Conservation (phyloP, 345 rosid species). For the Bruguiera parviflora region DNA sequence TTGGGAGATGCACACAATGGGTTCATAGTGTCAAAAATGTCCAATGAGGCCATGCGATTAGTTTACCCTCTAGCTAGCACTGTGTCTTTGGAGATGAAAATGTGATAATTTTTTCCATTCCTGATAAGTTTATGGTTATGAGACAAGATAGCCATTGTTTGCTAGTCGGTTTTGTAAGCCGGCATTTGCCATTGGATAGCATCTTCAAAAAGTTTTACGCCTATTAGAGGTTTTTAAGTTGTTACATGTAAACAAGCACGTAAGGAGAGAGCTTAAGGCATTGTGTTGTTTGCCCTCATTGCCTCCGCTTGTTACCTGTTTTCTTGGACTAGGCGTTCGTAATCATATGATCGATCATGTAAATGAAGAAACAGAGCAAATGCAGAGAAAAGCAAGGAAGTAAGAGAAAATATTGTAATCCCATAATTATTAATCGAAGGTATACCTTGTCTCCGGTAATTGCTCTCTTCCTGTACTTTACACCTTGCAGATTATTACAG, state of each 20-base stretch:
- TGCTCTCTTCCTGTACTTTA: background rate
- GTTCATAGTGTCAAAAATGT: too few species aligned
- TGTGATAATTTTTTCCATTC: too few species aligned
- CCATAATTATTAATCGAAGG: conserved; percentile 72
- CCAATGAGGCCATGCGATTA: background rate
- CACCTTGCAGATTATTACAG: background rate
- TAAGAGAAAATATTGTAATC: conserved; percentile 55
- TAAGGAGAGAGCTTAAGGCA: too few species aligned
- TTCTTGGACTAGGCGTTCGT: conserved; percentile 9
- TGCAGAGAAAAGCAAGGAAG: conserved; percentile 77
- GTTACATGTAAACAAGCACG: too few species aligned
- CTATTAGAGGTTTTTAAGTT: too few species aligned
- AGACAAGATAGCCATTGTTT: too few species aligned
- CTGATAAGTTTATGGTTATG: too few species aligned
- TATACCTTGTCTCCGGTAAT: conserved; percentile 2
- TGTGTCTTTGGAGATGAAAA: too few species aligned
- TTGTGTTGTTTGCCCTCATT: background rate
- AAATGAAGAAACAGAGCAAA: conserved; percentile 54
- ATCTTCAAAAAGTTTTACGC: too few species aligned
- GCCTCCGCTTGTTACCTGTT: conserved; percentile 7
- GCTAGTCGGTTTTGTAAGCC: too few species aligned
- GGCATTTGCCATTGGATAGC: too few species aligned
- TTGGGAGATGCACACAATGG: background rate
- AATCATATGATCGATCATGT: conserved; percentile 43
- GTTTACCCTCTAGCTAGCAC: background rate